Percentiles rank a stretch among this genome's conserved stretches.
Conservation (phyloP, 75 land plant genomes). For the Sequoiadendron giganteum region DNA sequence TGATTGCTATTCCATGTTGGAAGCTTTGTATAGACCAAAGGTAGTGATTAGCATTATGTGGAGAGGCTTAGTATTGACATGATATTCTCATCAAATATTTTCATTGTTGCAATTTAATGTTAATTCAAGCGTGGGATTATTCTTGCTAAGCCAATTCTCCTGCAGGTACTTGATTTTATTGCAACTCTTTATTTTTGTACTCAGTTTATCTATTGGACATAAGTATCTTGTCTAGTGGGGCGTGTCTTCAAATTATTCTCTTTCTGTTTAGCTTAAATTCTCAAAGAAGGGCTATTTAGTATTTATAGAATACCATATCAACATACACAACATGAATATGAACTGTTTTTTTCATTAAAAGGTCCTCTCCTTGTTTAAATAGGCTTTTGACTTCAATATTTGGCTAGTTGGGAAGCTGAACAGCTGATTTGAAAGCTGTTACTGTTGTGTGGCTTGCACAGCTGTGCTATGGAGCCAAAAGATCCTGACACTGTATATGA, state of each 20-base stretch:
- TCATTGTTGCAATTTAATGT: background rate
- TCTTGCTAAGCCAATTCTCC: background rate
- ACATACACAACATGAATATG: background rate
- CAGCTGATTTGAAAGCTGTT: background rate
- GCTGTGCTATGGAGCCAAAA: background rate
- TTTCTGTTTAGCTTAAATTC: background rate
- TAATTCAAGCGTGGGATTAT: background rate
- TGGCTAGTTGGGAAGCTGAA: background rate
- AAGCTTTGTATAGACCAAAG: background rate
- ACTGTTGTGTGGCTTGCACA: background rate
- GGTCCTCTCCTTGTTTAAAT: background rate
- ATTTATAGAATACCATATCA: background rate
- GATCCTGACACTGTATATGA: background rate
- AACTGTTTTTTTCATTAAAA: background rate
- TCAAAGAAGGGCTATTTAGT: background rate
- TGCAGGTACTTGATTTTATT: too few relatives aligned
- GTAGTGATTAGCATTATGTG: background rate
- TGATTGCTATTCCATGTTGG: background rate
- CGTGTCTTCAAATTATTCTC: background rate
- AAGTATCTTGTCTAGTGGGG: background rate
- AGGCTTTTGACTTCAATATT: background rate
- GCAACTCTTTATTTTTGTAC: background rate
- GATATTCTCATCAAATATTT: background rate
- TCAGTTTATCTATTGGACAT: background rate
- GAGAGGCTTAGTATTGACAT: background rate